Evolutionary conservation across 1,284 basidiomycete genomes (phyloP).

Genomic region (Rhodotorula sp.): DNA sequence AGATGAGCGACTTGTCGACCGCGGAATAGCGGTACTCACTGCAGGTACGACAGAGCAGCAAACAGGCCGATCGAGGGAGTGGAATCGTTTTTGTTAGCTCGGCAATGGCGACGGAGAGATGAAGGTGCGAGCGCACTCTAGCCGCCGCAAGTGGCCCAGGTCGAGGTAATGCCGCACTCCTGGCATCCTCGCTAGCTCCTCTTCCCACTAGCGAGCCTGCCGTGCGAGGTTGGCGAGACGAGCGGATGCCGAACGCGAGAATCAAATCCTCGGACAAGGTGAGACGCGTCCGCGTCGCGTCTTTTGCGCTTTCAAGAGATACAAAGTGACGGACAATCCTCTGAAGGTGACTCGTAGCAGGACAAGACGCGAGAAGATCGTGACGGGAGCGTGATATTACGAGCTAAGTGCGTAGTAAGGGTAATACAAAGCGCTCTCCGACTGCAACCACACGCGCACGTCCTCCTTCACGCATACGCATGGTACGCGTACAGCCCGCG

Average conservation of each 20-base stretch:
- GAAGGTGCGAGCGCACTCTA: slow-evolving; percentile 9
- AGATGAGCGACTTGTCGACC: slow-evolving; percentile 28
- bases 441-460: background rate
- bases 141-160: slow-evolving; percentile 16
- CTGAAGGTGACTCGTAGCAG: too few relatives aligned
- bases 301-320: too few relatives aligned
- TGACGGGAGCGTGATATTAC: too few relatives aligned
- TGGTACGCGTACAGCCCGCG: slow-evolving; percentile 38
- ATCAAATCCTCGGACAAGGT: background rate
- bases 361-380: too few relatives aligned
- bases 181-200: background rate
- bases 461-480: background rate
- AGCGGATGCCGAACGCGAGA: background rate
- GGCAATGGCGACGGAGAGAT: background rate
- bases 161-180: slow-evolving; percentile 24
- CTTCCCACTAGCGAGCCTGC: background rate
- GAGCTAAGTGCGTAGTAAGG: too few relatives aligned
- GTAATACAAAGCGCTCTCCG: too few relatives aligned
- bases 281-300: background rate
- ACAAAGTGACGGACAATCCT: too few relatives aligned
- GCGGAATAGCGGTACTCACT: slow-evolving; percentile 33
- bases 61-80: background rate
- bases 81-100: too few relatives aligned
- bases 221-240: too few relatives aligned
- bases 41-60: background rate